Conservation (phyloP, 768 basidiomycete species). For the Kondoa malvinella region DNA sequence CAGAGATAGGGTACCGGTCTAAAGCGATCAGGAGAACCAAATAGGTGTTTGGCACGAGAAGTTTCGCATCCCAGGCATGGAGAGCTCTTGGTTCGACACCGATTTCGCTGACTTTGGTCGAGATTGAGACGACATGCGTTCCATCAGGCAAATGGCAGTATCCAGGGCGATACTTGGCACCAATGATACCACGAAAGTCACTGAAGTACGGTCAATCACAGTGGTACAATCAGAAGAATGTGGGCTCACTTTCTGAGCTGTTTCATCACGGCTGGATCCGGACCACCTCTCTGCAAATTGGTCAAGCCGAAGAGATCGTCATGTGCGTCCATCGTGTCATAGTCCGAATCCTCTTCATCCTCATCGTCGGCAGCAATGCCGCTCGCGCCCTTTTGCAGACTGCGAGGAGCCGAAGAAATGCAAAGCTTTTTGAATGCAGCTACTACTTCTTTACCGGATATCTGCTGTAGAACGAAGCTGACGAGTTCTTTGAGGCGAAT, state of each 20-base stretch:
- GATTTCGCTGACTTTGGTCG: conserved; percentile 40
- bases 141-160: conserved; percentile 40
- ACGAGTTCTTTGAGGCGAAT: not conserved
- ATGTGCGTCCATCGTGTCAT: conserved; percentile 32
- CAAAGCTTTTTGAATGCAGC: not conserved
- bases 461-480: not conserved
- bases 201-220: too few species aligned
- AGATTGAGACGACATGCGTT: conserved; percentile 34
- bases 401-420: not conserved
- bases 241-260: conserved; percentile 23
- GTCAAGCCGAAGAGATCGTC: conserved; percentile 32
- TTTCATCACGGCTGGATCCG: conserved; percentile 24
- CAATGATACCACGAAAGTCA: conserved; percentile 47
- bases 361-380: not conserved
- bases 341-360: conserved; percentile 5
- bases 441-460: not conserved
- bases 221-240: not conserved
- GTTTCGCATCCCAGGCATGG: conserved; percentile 55
- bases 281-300: conserved; percentile 9
- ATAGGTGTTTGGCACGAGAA: conserved; percentile 42
- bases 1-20: conserved; percentile 45
- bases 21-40: conserved; percentile 47
- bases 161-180: conserved; percentile 45
- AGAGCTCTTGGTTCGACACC: conserved; percentile 48
- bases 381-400: not conserved